Evolutionary conservation across 345 rosid species (phyloP), one percentile per base, ranked within the genome.

Genomic region (Corchorus capsularis): DNA sequence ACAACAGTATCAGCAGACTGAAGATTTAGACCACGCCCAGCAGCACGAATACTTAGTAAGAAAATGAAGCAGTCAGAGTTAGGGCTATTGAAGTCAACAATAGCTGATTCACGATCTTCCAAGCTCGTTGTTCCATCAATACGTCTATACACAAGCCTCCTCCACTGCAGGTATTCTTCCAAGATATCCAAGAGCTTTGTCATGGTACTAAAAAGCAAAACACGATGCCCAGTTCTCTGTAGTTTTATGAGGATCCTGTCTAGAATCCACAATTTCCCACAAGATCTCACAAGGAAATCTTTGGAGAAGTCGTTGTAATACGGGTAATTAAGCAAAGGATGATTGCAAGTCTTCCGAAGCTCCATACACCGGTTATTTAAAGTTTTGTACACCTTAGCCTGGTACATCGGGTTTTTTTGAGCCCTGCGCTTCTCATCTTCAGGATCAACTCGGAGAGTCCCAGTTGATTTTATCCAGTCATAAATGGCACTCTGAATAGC

Each of bases 21-120:
- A 83, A 96, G 98, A 89, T 96, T 96, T 81, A 96, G 99, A 84
- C 99, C 99, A 81, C 99, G 87, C 60, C 99, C 98, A 82, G 99
- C 98, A 7, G 99, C 99, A 79, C 98, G 97, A 70, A 96, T 96
- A 73, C 99, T 96, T 46, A 96, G 95, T 87, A 96, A 81, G 85
- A 96, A 96, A 79, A 96, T 94, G 78, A 96, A 96, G 85, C 97
- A 92, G 70, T 94, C 99, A 14, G 99, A 92, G 73, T 20, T 79
- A 69, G 88, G 91, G 83, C 93, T 86, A 80, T 96, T 96, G 71
- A 92, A 96, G 81, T 94, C 99, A 82, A 96, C 97, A 61, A 96
- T 96, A 78, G 99, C 99, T 32, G 98, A 92, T 84, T 96, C 99
- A 78, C 99, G 94, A 85, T 96, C 98, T 90, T 96, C 99, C 80